Evolutionary conservation across 2,329 filamentous ascomycete species (phyloP), one percentile per base, ranked within the genome.

Genomic region (Calonectria pseudoreteaudii): DNA sequence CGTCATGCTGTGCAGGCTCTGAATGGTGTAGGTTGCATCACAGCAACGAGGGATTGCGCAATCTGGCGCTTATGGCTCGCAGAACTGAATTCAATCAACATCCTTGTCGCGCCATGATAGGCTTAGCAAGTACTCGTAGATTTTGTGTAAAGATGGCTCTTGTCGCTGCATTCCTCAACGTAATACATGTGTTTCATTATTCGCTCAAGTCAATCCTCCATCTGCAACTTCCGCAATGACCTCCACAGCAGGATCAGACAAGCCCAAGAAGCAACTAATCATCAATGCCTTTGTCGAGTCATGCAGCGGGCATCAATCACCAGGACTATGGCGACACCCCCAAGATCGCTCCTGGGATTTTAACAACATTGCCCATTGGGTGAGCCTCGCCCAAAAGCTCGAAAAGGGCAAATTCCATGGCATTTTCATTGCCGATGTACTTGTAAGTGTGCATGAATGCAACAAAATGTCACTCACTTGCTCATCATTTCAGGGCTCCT

Each of bases 351-450:
- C 91, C 1, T 87, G 88, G 76, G 84, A 90, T 26, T 94, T 94
- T 81, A 91, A 91, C 78, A 86, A 88, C 52, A 83, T 93, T 53
- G 83, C 88, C 5, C 90, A 93, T 75, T 93, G 92, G 91, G 86
- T 89, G 0, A 86, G 90, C 62, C 84, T 93, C n/a, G 77, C 78
- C 2, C 73, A 81, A 64, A 68, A 78, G 20, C 76, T 81, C 0
- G 80, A 81, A 36, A 75, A 86, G 3, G 91, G 89, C 18, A 91
- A 92, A 66, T 92, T 93, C 75, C 91, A 93, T 68, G 91, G 90
- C 16, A 91, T 93, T 23, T 93, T 93, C 83, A 91, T 93, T 68
- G 92, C 92, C 0, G 92, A 93, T 78, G 91, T 93, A 9, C 70
- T 83, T 30, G 81, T 82, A 62, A 56, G 80, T 56, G 10, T 44